Conservation (phyloP, 768 basidiomycete species). For the Leccinum uliginosum region DNA sequence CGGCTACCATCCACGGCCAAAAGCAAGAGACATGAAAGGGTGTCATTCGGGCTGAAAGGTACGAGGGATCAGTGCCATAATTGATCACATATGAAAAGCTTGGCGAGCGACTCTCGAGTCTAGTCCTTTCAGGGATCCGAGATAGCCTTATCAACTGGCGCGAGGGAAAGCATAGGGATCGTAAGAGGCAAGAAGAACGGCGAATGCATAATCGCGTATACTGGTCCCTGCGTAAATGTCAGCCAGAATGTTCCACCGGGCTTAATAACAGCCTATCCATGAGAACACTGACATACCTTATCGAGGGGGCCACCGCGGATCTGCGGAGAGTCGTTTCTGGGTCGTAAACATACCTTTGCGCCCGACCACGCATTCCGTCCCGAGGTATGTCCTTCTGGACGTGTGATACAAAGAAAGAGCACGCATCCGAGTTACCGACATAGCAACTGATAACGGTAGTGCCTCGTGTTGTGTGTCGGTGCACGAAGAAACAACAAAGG, state of each 20-base stretch:
- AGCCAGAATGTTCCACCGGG: conserved; percentile 18
- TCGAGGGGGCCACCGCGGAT: conserved; percentile 26
- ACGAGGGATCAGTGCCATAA: conserved; percentile 17
- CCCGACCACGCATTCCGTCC: conserved; percentile 5
- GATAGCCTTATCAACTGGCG: conserved; percentile 27
- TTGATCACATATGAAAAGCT: conserved; percentile 18
- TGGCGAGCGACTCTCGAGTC: conserved; percentile 17
- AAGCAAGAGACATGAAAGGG: background rate
- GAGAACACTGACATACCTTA: conserved; percentile 24
- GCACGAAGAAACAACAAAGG: background rate
- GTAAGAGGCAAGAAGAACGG: conserved; percentile 25
- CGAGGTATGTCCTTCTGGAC: conserved; percentile 10
- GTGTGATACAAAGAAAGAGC: background rate
- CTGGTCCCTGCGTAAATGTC: conserved; percentile 14
- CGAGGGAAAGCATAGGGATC: conserved; percentile 13
- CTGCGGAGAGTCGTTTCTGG: conserved; percentile 15
- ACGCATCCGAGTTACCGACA: conserved; percentile 11
- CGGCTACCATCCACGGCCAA: conserved; percentile 9
- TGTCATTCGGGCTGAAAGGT: conserved; percentile 16
- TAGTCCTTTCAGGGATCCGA: conserved; percentile 25
- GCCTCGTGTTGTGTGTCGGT: conserved; percentile 8
- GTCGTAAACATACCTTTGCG: conserved; percentile 3
- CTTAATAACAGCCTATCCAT: conserved; percentile 15
- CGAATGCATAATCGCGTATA: conserved; percentile 20
- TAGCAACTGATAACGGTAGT: background rate